Evolutionary conservation across 306 rosid genomes (phyloP).

Genomic region (Medicago ruthenica): DNA sequence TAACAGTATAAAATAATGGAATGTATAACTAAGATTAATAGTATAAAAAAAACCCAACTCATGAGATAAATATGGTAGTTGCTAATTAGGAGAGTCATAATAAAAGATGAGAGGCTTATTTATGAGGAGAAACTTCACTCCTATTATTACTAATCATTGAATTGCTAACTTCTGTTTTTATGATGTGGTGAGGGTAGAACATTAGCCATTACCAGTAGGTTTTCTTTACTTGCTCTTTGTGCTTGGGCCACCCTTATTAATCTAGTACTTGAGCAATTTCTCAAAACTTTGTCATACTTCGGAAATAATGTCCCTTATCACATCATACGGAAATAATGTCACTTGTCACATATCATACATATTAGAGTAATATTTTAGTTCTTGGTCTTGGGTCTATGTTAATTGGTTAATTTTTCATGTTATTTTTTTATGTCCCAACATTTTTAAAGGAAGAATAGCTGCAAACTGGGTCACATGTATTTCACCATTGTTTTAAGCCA

Average conservation of each 20-base stretch:
- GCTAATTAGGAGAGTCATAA: not conserved
- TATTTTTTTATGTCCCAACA: not conserved
- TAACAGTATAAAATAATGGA: not conserved
- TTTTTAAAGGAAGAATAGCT: too few relatives aligned
- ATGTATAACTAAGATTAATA: not conserved
- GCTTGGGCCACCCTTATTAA: not conserved
- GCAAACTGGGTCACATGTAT: too few relatives aligned
- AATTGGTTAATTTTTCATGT: constrained; percentile 2
- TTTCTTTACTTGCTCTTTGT: not conserved
- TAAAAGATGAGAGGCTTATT: not conserved
- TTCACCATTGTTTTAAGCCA: not conserved
- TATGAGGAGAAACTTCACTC: not conserved
- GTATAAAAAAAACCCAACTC: not conserved
- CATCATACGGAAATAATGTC: not conserved
- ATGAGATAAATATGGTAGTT: not conserved
- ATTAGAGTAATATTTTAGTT: not conserved
- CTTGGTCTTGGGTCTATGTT: not conserved
- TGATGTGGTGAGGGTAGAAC: not conserved
- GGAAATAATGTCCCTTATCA: not conserved
- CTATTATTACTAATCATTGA: not conserved
- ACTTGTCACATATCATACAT: not conserved
- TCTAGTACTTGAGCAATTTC: not conserved
- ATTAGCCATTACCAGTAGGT: not conserved
- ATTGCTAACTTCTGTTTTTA: not conserved
- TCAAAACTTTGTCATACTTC: constrained; percentile 9